These are phyloP conservation scores for Saccharomyces mikatae DNA, from an alignment of 805 yeast species.

Conservation along the genomic window DNA sequence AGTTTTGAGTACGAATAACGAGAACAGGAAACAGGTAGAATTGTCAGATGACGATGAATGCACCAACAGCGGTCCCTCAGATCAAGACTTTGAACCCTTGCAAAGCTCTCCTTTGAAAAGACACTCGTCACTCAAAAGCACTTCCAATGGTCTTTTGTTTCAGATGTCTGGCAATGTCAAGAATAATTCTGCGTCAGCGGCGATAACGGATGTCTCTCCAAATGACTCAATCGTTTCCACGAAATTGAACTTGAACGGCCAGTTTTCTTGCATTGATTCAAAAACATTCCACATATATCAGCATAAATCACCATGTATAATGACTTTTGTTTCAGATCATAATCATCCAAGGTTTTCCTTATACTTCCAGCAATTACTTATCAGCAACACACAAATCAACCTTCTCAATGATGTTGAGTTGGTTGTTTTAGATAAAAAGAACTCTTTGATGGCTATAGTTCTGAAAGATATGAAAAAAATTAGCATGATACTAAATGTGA, in stretches of 20 bases:
- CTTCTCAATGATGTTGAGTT: slow-evolving; percentile 14
- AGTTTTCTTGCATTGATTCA: slow-evolving; percentile 3
- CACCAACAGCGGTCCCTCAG: not conserved
- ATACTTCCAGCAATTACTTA: slow-evolving; percentile 7
- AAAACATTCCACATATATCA: not conserved
- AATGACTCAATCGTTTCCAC: not conserved
- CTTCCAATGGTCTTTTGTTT: slow-evolving; percentile 11
- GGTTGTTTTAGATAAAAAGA: slow-evolving; percentile 11
- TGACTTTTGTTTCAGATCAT: slow-evolving; percentile 10
- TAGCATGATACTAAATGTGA: not conserved
- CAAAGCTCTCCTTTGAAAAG: slow-evolving; percentile 8
- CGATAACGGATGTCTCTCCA: not conserved
- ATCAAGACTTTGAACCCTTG: slow-evolving; percentile 7
- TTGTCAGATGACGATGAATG: slow-evolving; percentile 1
- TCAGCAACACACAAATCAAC: slow-evolving; percentile 12
- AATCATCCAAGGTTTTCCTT: slow-evolving; percentile 12
- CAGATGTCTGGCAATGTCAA: slow-evolving; percentile 7
- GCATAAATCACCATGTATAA: not conserved
- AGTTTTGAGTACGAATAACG: not conserved
- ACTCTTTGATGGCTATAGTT: slow-evolving; percentile 12
- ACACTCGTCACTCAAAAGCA: not conserved
- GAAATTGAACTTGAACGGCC: slow-evolving; percentile 8
- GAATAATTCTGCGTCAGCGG: not conserved
- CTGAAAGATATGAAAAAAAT: slow-evolving; percentile 8
- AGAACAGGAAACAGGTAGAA: not conserved